These are phyloP conservation scores for Selenicereus undatus DNA, from an alignment of 148 eudicot species.

Conservation along the genomic window DNA sequence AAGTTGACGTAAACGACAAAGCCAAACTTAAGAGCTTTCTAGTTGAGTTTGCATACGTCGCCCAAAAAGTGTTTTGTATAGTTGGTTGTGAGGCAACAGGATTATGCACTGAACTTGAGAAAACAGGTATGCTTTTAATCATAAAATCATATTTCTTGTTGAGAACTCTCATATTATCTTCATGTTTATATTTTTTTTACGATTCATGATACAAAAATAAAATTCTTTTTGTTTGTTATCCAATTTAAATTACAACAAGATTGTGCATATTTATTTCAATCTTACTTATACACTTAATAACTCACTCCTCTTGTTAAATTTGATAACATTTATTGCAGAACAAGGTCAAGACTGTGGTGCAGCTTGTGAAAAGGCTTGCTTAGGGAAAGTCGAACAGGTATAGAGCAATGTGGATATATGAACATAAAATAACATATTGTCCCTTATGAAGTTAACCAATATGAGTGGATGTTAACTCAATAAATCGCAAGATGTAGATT, in stretches of 20 bases:
- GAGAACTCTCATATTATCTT: no score
- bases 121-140: background rate
- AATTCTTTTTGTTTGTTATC: no score
- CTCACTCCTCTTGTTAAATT: no score
- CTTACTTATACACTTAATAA: no score
- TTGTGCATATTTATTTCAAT: no score
- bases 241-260: no score
- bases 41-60: background rate
- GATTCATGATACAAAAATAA: no score
- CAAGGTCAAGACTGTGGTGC: background rate
- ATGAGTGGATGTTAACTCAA: background rate
- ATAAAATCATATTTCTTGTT: no score
- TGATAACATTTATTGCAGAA: background rate
- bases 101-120: background rate
- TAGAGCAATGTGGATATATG: background rate
- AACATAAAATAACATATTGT: no score
- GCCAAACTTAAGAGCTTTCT: background rate
- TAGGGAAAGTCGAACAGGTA: background rate
- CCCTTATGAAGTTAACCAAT: background rate
- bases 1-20: background rate
- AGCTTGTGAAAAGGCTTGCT: background rate
- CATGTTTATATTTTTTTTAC: no score
- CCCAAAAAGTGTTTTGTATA: background rate
- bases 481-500: background rate
- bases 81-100: background rate